phyloP scores from a whole-genome alignment of 768 basidiomycete genomes.

The Termitomyces sp. region DNA sequence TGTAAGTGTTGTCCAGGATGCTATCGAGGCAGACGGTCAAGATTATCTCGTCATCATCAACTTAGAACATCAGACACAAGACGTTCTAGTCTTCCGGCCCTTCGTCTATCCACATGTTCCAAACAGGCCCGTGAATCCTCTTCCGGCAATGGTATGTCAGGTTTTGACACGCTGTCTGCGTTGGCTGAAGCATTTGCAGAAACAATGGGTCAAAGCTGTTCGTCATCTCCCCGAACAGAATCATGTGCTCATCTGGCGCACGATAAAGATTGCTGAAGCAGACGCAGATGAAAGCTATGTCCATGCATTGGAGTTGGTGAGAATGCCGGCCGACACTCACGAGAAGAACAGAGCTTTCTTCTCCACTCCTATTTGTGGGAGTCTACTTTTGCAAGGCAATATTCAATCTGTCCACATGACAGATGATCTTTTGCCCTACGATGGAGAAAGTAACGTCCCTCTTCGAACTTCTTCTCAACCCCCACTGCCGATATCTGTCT shows the following conservation, averaged over 20 bases:
- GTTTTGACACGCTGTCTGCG: background rate
- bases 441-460: slow-evolving; percentile 28
- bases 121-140: background rate
- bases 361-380: too few species aligned
- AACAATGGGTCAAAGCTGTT: slow-evolving; percentile 49
- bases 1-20: background rate
- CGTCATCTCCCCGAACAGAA: slow-evolving; percentile 51
- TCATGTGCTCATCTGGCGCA: slow-evolving; percentile 52
- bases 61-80: background rate
- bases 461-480: slow-evolving; percentile 26
- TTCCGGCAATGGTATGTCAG: background rate
- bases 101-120: background rate
- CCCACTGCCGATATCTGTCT: slow-evolving; percentile 42
- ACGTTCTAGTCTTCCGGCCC: background rate
- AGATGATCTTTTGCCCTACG: slow-evolving; percentile 34
- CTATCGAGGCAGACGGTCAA: background rate
- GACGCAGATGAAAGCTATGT: too few species aligned
- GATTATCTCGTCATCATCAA: background rate
- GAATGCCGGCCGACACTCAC: too few species aligned
- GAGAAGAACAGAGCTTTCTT: too few species aligned
- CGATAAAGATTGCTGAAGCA: too few species aligned
- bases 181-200: slow-evolving; percentile 25
- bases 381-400: too few species aligned
- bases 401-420: slow-evolving; percentile 36
- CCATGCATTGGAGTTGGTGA: too few species aligned